A percentile compares a stretch with the other conserved stretches of the same genome.
phyloP scores from a whole-genome alignment of 495 filamentous ascomycete species.

The Podospora conica region DNA sequence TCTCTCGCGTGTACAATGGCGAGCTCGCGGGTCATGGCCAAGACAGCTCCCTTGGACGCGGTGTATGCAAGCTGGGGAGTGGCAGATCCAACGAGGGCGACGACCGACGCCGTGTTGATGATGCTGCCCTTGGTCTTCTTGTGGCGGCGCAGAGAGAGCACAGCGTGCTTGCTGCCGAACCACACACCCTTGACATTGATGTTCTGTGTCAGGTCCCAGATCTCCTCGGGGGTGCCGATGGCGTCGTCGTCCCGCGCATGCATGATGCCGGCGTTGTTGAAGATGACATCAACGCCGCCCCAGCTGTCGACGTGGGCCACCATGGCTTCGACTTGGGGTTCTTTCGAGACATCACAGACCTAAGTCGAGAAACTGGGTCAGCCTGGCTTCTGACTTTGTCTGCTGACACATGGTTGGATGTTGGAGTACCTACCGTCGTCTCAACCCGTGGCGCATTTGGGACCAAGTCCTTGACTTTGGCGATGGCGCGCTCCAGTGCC shows the following conservation, averaged over 20 bases:
- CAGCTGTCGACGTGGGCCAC: constrained; percentile 69
- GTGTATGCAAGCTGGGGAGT: constrained; percentile 95
- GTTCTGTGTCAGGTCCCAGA: constrained; percentile 90
- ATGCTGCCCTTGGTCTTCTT: constrained; percentile 72
- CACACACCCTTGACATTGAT: constrained; percentile 99
- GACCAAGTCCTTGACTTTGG: constrained; percentile 65
- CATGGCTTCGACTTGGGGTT: constrained; percentile 62
- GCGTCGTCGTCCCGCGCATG: constrained; percentile 83
- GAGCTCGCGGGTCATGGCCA: constrained; percentile 77
- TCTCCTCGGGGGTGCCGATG: constrained; percentile 72
- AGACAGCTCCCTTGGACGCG: constrained; percentile 87
- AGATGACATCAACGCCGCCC: constrained; percentile 93
- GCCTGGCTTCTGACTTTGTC: background rate
- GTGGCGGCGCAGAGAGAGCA: constrained; percentile 73
- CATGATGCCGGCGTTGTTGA: constrained; percentile 99
- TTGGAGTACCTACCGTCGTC: constrained; percentile 36
- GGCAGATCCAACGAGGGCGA: constrained; percentile 87
- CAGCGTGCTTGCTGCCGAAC: constrained; percentile 92
- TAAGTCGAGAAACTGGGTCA: constrained; percentile 15
- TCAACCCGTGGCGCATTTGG: constrained; percentile 57
- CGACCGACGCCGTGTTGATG: constrained; percentile 93
- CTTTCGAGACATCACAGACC: constrained; percentile 60
- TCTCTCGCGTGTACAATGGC: constrained; percentile 82
- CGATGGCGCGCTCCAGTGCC: constrained; percentile 50
- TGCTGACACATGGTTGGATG: background rate